phyloP scores from a whole-genome alignment of 2,329 filamentous ascomycete species.

The Curvularia hawaiiensis region DNA sequence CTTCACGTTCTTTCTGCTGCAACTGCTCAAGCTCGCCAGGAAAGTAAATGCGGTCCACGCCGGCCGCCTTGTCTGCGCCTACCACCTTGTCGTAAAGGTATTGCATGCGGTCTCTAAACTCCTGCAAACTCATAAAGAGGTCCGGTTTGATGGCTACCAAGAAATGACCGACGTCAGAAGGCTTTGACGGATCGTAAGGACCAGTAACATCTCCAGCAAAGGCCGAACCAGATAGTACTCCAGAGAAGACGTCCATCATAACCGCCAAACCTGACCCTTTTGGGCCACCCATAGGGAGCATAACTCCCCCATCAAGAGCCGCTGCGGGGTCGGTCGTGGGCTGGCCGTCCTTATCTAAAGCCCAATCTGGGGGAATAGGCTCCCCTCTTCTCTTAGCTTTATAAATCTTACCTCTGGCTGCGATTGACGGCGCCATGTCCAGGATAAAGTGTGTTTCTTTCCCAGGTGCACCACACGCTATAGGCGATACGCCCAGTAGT shows the following conservation, averaged over 20 bases:
- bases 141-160: slow-evolving; percentile 70
- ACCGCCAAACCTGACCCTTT: slow-evolving; percentile 78
- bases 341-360: slow-evolving; percentile 71
- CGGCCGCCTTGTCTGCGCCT: slow-evolving; percentile 57
- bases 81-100: slow-evolving; percentile 61
- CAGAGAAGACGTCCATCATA: slow-evolving; percentile 92
- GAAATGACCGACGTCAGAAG: slow-evolving; percentile 76
- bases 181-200: slow-evolving; percentile 73
- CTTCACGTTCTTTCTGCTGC: slow-evolving; percentile 34
- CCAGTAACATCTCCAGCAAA: slow-evolving; percentile 78
- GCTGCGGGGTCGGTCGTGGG: slow-evolving; percentile 71
- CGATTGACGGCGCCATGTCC: slow-evolving; percentile 73
- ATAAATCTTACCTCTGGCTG: slow-evolving; percentile 73
- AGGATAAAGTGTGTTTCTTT: slow-evolving; percentile 67
- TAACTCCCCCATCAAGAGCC: slow-evolving; percentile 68
- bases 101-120: slow-evolving; percentile 69
- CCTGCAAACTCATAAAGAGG: slow-evolving; percentile 71
- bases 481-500: slow-evolving; percentile 74
- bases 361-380: slow-evolving; percentile 74
- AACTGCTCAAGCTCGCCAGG: slow-evolving; percentile 49
- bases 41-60: slow-evolving; percentile 62
- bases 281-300: slow-evolving; percentile 85
- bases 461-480: slow-evolving; percentile 76
- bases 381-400: slow-evolving; percentile 70
- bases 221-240: slow-evolving; percentile 75